Conservation (phyloP, 352 stramenopile species). For the Globisporangium canariense region DNA sequence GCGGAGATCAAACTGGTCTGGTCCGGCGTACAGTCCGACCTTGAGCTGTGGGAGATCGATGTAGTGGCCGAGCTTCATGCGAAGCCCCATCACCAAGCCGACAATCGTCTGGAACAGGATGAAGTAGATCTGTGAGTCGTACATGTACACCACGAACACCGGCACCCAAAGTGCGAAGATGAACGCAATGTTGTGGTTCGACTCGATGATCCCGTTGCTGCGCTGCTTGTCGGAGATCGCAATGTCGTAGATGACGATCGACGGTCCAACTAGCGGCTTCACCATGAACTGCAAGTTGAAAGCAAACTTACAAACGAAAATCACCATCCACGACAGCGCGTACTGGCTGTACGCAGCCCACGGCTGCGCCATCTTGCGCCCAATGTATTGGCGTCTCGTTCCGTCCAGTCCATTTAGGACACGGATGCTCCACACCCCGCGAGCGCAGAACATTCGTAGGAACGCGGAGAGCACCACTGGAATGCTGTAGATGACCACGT, state of each 20-base stretch:
- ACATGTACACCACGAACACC: constrained; percentile 83
- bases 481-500: constrained; percentile 56
- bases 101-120: constrained; percentile 78
- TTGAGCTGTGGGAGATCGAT: constrained; percentile 64
- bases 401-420: constrained; percentile 65
- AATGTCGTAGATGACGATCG: constrained; percentile 72
- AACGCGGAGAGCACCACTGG: constrained; percentile 46
- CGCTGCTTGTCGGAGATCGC: constrained; percentile 29
- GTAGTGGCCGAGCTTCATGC: constrained; percentile 77
- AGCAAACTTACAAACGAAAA: constrained; percentile 77
- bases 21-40: constrained; percentile 49
- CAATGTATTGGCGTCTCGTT: constrained; percentile 73
- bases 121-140: constrained; percentile 88
- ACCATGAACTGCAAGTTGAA: constrained; percentile 85
- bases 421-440: constrained; percentile 54
- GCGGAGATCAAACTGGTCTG: constrained; percentile 67
- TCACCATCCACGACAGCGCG: constrained; percentile 60
- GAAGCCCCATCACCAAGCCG: constrained; percentile 68
- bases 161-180: constrained; percentile 74
- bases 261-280: constrained; percentile 67
- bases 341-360: constrained; percentile 64
- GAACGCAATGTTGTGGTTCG: constrained; percentile 78
- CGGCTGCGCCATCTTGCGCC: constrained; percentile 63
- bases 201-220: constrained; percentile 49
- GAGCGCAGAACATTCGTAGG: constrained; percentile 51